Conservation (phyloP, 805 yeast species). For the Candida loeiensis region DNA sequence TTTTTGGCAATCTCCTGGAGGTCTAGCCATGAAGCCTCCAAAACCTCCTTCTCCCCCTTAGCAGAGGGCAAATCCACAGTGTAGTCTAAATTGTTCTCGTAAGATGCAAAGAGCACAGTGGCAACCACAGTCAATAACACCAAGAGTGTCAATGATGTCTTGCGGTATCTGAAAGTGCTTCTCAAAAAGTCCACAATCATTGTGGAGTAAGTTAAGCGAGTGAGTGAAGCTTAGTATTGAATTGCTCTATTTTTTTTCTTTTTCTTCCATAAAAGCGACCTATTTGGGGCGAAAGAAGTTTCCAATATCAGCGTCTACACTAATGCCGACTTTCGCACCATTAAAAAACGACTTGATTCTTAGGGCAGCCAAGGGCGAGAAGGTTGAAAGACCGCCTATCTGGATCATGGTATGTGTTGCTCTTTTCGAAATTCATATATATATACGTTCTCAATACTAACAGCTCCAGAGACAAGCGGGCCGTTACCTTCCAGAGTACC, state of each 20-base stretch:
- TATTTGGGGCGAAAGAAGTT: not conserved
- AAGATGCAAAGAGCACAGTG: slow-evolving; percentile 36
- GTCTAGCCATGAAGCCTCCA: slow-evolving; percentile 60
- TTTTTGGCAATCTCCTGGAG: slow-evolving; percentile 62
- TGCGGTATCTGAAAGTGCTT: slow-evolving; percentile 64
- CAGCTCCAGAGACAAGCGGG: slow-evolving; percentile 84
- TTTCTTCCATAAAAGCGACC: not conserved
- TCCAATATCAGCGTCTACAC: not conserved
- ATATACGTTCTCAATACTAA: slow-evolving; percentile 10
- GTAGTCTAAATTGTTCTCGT: slow-evolving; percentile 35
- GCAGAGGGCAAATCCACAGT: slow-evolving; percentile 43
- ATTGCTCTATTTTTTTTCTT: slow-evolving; percentile 3
- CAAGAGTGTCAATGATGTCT: slow-evolving; percentile 61
- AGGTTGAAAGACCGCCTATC: slow-evolving; percentile 94
- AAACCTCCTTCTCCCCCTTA: slow-evolving; percentile 32
- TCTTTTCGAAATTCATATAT: not conserved
- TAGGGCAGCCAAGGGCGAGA: slow-evolving; percentile 87
- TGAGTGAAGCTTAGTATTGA: not conserved
- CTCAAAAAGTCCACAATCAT: slow-evolving; percentile 32
- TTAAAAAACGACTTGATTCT: slow-evolving; percentile 86
- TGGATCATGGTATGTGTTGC: slow-evolving; percentile 74
- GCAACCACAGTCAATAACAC: slow-evolving; percentile 46
- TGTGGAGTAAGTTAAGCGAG: slow-evolving; percentile 9
- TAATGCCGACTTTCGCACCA: slow-evolving; percentile 56
- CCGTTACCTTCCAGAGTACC: slow-evolving; percentile 87